Percentiles rank a stretch among this genome's conserved stretches.
Evolutionary conservation across 1,284 basidiomycete genomes (phyloP).

Genomic region (Trichosporon sp.): DNA sequence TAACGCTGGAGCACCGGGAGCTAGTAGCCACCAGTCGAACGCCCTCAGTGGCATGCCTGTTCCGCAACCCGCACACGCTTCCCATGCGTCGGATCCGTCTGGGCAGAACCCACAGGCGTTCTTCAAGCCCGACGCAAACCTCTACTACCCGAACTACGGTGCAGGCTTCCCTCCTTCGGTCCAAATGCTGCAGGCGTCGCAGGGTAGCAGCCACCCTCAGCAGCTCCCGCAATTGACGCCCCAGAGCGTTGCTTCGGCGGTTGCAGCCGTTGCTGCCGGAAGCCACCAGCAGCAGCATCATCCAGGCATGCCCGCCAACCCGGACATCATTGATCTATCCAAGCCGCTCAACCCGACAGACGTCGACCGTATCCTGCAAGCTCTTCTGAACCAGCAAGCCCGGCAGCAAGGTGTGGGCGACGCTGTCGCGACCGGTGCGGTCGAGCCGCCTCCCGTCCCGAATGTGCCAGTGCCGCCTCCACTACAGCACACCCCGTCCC

Average conservation of each 20-base stretch:
- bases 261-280: not conserved
- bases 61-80: not conserved
- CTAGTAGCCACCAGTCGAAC: not conserved
- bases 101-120: not conserved
- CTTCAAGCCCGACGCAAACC: conserved; percentile 2
- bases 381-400: conserved; percentile 34
- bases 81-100: not conserved
- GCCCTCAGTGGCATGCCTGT: not conserved
- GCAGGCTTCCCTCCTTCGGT: not conserved
- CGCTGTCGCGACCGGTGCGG: not conserved
- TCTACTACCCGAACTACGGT: not conserved
- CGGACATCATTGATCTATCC: conserved; percentile 43
- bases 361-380: conserved; percentile 39
- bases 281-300: not conserved
- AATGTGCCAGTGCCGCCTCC: not conserved
- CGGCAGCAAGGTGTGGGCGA: not conserved
- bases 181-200: not conserved
- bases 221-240: not conserved
- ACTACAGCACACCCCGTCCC: not conserved
- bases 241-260: not conserved
- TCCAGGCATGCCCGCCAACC: conserved; percentile 11
- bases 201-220: not conserved
- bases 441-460: not conserved
- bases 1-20: not conserved
- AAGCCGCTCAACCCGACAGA: conserved; percentile 43